Base-by-base conservation (phyloP, 2,329 filamentous ascomycete genomes). In the Phialophora verrucosa region DNA sequence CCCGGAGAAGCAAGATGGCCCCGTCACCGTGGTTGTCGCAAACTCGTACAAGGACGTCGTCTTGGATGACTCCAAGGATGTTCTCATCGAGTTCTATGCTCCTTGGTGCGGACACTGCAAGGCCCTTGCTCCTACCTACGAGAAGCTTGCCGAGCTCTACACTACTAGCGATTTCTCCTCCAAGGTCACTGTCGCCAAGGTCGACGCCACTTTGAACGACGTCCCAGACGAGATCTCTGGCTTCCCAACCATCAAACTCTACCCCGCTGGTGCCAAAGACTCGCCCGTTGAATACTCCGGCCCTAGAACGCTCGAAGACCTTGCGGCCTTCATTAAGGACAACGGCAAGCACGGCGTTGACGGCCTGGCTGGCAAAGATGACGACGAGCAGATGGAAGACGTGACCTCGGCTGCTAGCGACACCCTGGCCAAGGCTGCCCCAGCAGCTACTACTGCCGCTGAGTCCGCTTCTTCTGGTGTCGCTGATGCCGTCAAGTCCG, bases 211-310 rank as follows among this genome's bases (percentile, higher is more conserved):
- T 69, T 82, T 83, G 83, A 99, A 99, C 84, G 95, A 99, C 75
- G 92, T 98, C 65, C 95, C 95, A 65, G 94, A 98, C 81, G 92
- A 97, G 83, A 92, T 99, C 77, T 88, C 92, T 81, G 95, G 95
- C 71, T 99, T 99, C 90, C 95, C 95, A 65, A 99, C 95, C 79
- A 97, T 99, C 87, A 98, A 98, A 88, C 88, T 99, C 73, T 99
- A 88, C 90, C 88, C 92, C 71, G 95, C 95, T 74, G 93, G 93
- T 76, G 85, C 86, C 81, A 99, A 99, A 89, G 85, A 86, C 76
- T 84, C 88, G 73, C 91, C 95, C 66, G 81, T 97, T 70, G 92
- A 92, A 74, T 99, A 97, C 87, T 86, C 85, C 71, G 95, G 95
- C 74, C 87, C 90, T 71, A 92, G 95, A 76, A 95, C 92, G 63